Evolutionary conservation across 177 flowering plant species (phyloP).

Genomic region (Vitis hybrid): DNA sequence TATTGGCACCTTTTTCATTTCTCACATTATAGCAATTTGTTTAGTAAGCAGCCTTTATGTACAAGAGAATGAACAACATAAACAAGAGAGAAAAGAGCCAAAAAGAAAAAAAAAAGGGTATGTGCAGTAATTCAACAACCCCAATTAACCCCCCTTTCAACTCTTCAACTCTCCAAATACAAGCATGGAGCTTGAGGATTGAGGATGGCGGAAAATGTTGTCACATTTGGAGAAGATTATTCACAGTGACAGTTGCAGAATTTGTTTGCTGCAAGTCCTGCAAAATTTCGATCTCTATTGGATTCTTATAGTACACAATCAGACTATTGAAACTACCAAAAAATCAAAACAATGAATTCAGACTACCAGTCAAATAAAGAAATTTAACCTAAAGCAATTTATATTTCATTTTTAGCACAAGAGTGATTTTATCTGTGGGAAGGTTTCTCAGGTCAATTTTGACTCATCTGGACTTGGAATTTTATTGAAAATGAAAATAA

Average conservation of each 20-base stretch:
- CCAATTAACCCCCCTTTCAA: neutral
- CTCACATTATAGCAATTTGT: neutral
- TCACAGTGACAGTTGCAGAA: constrained; percentile 74
- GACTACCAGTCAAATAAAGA: neutral
- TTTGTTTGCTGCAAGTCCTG: constrained; percentile 89
- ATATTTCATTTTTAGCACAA: too few relatives aligned
- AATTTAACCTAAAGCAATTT: neutral
- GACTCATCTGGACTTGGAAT: too few relatives aligned
- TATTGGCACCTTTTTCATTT: neutral
- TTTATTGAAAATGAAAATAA: too few relatives aligned
- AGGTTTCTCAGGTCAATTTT: too few relatives aligned
- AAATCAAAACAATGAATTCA: too few relatives aligned
- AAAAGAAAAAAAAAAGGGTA: neutral
- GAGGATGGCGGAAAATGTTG: neutral
- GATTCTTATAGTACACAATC: neutral
- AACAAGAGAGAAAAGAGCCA: neutral
- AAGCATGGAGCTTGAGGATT: too few relatives aligned
- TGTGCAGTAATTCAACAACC: constrained; percentile 12
- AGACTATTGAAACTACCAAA: too few relatives aligned
- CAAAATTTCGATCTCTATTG: constrained; percentile 7
- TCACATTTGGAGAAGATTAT: constrained; percentile 89
- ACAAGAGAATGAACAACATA: constrained; percentile 13
- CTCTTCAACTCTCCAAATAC: constrained; percentile 1
- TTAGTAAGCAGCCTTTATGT: constrained; percentile 14
- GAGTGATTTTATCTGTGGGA: too few relatives aligned